These are phyloP conservation scores for Lactarius akahatsu DNA, from an alignment of 768 basidiomycete species.

Conservation along the genomic window DNA sequence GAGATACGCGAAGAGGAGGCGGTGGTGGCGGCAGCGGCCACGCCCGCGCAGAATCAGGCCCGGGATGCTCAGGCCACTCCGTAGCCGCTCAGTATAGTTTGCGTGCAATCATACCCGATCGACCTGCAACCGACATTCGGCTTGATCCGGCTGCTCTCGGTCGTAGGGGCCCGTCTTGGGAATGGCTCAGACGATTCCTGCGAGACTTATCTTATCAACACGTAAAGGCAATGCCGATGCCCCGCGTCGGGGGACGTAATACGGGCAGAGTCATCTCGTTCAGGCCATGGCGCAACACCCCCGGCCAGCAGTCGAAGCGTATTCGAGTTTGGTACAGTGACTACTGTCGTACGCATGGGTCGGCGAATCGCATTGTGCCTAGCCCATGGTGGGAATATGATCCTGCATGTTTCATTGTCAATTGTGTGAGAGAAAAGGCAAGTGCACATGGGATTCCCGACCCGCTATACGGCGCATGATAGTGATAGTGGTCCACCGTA, in stretches of 20 bases:
- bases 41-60: too few relatives aligned
- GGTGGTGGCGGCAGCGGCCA: too few relatives aligned
- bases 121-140: too few relatives aligned
- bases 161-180: too few relatives aligned
- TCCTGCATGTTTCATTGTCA: background rate
- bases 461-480: background rate
- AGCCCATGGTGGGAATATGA: background rate
- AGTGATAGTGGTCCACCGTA: background rate
- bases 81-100: too few relatives aligned
- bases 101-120: too few relatives aligned
- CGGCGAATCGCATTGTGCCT: background rate
- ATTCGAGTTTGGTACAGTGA: background rate
- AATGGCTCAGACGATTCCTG: background rate
- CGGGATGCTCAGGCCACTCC: too few relatives aligned
- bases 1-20: slow-evolving; percentile 1
- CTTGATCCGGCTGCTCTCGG: too few relatives aligned
- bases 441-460: background rate
- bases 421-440: background rate
- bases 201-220: background rate
- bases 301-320: background rate
- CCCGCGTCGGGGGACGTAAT: background rate
- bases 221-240: background rate
- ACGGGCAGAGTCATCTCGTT: background rate
- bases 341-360: background rate
- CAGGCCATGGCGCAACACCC: background rate